These are phyloP conservation scores for Alternaria tenuissima DNA, from an alignment of 2,329 filamentous ascomycete genomes.

Conservation along the genomic window DNA sequence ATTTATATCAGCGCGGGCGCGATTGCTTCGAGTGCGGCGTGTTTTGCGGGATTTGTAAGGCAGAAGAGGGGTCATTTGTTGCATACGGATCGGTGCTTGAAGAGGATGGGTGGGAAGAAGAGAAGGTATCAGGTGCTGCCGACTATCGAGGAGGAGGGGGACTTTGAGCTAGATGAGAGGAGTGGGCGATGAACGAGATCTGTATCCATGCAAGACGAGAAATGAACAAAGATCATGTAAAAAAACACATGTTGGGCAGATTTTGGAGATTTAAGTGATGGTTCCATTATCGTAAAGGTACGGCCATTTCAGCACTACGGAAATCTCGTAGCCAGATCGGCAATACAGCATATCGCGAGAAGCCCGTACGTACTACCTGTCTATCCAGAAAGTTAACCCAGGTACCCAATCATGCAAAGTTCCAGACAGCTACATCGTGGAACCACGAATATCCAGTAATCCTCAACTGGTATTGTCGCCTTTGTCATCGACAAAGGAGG, in stretches of 20 bases:
- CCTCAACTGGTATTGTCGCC: no score
- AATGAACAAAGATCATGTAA: neutral
- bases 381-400: neutral
- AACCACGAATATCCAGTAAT: neutral
- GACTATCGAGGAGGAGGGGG: conserved; percentile 32
- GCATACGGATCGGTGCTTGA: conserved; percentile 33
- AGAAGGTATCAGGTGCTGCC: conserved; percentile 29
- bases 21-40: conserved; percentile 57
- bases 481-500: no score
- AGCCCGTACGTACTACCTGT: neutral
- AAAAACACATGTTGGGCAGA: no score
- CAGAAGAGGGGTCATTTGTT: conserved; percentile 64
- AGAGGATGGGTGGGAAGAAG: conserved; percentile 25
- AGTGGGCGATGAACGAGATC: neutral
- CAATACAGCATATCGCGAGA: neutral
- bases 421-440: no score
- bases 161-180: conserved; percentile 16
- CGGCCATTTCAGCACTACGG: neutral
- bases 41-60: conserved; percentile 67
- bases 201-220: neutral
- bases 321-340: neutral
- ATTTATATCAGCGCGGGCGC: conserved; percentile 66
- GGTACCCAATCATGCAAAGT: neutral
- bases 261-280: neutral
- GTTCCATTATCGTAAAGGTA: neutral